Percentiles rank a stretch among this genome's conserved stretches.
phyloP scores from a whole-genome alignment of 2,329 filamentous ascomycete species.

The Polychaeton citri region DNA sequence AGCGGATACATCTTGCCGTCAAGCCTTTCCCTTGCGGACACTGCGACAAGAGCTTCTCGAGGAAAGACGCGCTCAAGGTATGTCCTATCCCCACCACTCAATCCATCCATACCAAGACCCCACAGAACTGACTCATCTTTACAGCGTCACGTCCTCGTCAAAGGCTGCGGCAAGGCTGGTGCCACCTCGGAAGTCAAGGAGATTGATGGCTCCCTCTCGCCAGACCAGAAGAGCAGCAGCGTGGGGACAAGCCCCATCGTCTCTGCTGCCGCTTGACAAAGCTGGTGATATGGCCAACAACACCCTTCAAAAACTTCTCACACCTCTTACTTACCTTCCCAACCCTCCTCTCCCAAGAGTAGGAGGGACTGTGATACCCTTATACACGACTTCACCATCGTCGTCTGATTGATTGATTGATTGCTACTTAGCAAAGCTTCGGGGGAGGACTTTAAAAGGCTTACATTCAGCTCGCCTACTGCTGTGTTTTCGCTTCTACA shows the following conservation, averaged over 20 bases:
- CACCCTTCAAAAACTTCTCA: slow-evolving; percentile 25
- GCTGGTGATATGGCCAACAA: not conserved
- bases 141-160: slow-evolving; percentile 54
- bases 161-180: slow-evolving; percentile 48
- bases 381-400: too few relatives aligned
- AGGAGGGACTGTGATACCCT: too few relatives aligned
- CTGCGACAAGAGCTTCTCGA: slow-evolving; percentile 93
- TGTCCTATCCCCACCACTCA: slow-evolving; percentile 17
- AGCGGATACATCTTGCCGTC: slow-evolving; percentile 84
- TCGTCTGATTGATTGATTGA: too few relatives aligned
- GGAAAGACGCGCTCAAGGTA: slow-evolving; percentile 96
- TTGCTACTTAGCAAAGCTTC: too few relatives aligned
- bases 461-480: too few relatives aligned
- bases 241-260: slow-evolving; percentile 18
- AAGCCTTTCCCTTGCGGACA: slow-evolving; percentile 88
- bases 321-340: slow-evolving; percentile 96
- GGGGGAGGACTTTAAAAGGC: too few relatives aligned
- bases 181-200: slow-evolving; percentile 21
- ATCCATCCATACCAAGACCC: slow-evolving; percentile 23
- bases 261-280: slow-evolving; percentile 11
- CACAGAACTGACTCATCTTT: slow-evolving; percentile 15
- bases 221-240: slow-evolving; percentile 19
- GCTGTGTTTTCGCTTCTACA: too few relatives aligned
- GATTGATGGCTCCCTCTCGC: slow-evolving; percentile 22
- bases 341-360: slow-evolving; percentile 76